Percentiles rank a stretch among this genome's conserved stretches.
Conservation (phyloP, 129 eudicot species). For the Artemisia annua region DNA sequence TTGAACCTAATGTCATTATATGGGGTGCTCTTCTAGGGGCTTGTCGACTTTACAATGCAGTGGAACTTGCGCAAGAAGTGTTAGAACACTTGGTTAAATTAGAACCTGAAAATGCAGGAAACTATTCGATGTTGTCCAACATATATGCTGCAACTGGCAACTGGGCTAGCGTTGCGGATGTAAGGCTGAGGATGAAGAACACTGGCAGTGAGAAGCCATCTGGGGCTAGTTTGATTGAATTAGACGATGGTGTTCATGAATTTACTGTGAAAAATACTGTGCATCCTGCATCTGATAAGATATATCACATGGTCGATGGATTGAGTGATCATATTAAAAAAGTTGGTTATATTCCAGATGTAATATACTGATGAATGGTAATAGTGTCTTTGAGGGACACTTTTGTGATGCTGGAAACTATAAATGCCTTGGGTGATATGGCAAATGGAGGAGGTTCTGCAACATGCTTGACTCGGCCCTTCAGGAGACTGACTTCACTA, state of each 20-base stretch:
- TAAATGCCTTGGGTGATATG: not conserved
- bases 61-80: slow-evolving; percentile 66
- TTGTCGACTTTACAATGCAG: slow-evolving; percentile 70
- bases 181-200: slow-evolving; percentile 61
- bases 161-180: slow-evolving; percentile 61
- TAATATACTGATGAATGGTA: slow-evolving; percentile 20
- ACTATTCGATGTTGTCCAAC: slow-evolving; percentile 63
- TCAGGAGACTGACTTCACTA: slow-evolving; percentile 3
- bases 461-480: not conserved
- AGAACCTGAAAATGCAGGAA: slow-evolving; percentile 64
- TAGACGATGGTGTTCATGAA: slow-evolving; percentile 67
- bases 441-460: not conserved
- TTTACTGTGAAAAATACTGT: slow-evolving; percentile 65
- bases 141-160: slow-evolving; percentile 83
- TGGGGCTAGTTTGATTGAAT: slow-evolving; percentile 72
- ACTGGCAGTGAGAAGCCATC: slow-evolving; percentile 53
- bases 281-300: slow-evolving; percentile 61
- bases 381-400: not conserved
- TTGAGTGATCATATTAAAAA: slow-evolving; percentile 61
- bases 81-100: slow-evolving; percentile 54
- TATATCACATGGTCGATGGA: slow-evolving; percentile 66
- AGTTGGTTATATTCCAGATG: slow-evolving; percentile 39
- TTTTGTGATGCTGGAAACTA: not conserved
- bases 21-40: slow-evolving; percentile 94
- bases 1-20: slow-evolving; percentile 77